Base-by-base conservation (phyloP, 2,329 filamentous ascomycete genomes). In the Diaporthe citri region DNA sequence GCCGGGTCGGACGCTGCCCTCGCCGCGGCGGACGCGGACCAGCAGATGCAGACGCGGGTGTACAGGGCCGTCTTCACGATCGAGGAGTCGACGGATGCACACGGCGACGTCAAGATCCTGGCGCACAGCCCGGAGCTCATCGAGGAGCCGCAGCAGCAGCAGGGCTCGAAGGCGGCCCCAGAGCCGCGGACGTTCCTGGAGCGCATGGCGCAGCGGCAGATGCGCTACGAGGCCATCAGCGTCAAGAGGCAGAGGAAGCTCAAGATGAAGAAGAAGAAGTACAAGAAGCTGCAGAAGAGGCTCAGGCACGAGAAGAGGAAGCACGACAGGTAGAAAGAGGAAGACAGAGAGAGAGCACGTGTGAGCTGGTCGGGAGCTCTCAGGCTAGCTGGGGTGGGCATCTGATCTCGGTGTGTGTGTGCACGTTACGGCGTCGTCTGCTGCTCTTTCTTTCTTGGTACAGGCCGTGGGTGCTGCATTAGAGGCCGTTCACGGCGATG, bases 191-290 rank as follows among this genome's bases (percentile, higher is more conserved):
- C 88, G 66, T 96, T 95, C 82, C 87, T 95, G 39, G 91, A 94
- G 82, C 92, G 94, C 78, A 91, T 94, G 87, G 90, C 90, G 69
- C 85, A 88, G 80, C 90, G 93, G 77, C 90, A 93, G 84, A 83
- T 91, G 79, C 88, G 86, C 76, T 91, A 90, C 75, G 88, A 91
- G 77, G 91, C 95, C 77, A 95, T 99, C 82, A 97, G 95, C 82
- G 96, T 98, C 79, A 95, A 93, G 89, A 90, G 97, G 84, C 95
- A 97, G 86, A 90, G 95, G 82, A 97, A 97, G 87, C 87, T 98
- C 82, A 98, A 95, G 91, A 99, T 99, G 96, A 99, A 99, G 94
- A 99, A 98, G 91, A 96, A 98, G 91, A 99, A 99, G 92, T 98
- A 98, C 86, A 98, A 98, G 95, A 99, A 99, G 91, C 88, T 98